Conservation (phyloP, 345 rosid species). For the Citrus sp. region DNA sequence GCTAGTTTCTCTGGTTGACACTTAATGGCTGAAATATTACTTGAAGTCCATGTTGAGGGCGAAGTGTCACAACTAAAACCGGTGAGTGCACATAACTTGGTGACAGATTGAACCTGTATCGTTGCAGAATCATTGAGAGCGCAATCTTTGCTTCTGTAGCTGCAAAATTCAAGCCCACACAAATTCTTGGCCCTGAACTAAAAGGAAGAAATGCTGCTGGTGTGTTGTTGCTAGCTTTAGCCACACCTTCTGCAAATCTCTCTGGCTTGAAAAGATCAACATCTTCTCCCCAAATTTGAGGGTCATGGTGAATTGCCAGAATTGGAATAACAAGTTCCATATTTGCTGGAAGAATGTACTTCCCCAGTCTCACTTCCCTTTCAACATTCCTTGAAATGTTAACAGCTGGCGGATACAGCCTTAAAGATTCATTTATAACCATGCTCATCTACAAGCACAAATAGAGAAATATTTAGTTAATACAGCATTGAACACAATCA, state of each 20-base stretch:
- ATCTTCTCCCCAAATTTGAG: slow-evolving; percentile 34
- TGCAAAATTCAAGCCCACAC: slow-evolving; percentile 32
- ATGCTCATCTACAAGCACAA: slow-evolving; percentile 22
- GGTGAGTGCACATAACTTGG: slow-evolving; percentile 35
- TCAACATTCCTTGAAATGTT: not conserved
- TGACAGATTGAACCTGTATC: slow-evolving; percentile 29
- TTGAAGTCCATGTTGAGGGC: slow-evolving; percentile 36
- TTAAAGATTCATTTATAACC: slow-evolving; percentile 36
- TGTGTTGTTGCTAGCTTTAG: slow-evolving; percentile 33
- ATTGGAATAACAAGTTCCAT: slow-evolving; percentile 14
- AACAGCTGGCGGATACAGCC: slow-evolving; percentile 19
- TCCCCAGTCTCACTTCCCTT: slow-evolving; percentile 20
- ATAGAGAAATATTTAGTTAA: not conserved
- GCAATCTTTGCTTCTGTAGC: slow-evolving; percentile 27
- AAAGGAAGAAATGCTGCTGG: slow-evolving; percentile 25
- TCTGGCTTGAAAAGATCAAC: slow-evolving; percentile 30
- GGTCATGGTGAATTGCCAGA: slow-evolving; percentile 24
- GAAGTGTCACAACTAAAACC: not conserved
- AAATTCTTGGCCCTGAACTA: slow-evolving; percentile 30
- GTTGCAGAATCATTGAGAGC: slow-evolving; percentile 37
- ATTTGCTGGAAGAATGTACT: slow-evolving; percentile 11
- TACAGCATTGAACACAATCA: too few relatives aligned
- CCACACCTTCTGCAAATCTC: slow-evolving; percentile 26
- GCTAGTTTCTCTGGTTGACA: too few relatives aligned
- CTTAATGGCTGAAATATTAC: slow-evolving; percentile 22